phyloP scores from a whole-genome alignment of 257 asterid genomes.

The Salvia hispanica region DNA sequence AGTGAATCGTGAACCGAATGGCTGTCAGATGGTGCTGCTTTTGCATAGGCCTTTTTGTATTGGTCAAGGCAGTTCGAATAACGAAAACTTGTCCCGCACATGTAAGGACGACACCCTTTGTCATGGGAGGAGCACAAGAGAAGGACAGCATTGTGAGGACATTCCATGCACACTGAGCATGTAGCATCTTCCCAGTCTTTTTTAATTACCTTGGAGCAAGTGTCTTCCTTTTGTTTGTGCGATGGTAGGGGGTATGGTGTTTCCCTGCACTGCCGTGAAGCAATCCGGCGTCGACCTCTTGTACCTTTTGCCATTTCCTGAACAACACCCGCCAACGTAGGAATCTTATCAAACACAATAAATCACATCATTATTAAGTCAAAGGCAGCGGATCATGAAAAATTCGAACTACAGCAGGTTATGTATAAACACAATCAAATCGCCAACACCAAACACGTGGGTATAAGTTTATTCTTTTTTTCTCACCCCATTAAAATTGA shows the following conservation, averaged over 20 bases:
- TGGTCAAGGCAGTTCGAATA: conserved; percentile 95
- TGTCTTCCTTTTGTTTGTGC: conserved; percentile 30
- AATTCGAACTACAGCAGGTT: conserved; percentile 18
- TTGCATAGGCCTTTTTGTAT: conserved; percentile 84
- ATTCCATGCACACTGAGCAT: conserved; percentile 97
- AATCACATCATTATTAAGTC: conserved; percentile 1
- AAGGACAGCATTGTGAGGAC: conserved; percentile 96
- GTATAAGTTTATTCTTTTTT: too few relatives aligned
- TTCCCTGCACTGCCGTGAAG: conserved; percentile 72
- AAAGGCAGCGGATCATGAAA: conserved; percentile 14
- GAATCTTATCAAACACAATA: conserved; percentile 2
- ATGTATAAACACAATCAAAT: conserved; percentile 9
- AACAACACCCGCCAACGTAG: conserved; percentile 26
- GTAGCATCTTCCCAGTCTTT: conserved; percentile 95
- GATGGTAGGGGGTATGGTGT: conserved; percentile 76
- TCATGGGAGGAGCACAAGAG: conserved; percentile 94
- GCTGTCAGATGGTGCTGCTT: conserved; percentile 41
- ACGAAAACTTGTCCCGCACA: conserved; percentile 97
- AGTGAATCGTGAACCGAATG: conserved; percentile 36
- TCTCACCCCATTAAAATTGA: too few relatives aligned
- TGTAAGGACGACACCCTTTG: conserved; percentile 97
- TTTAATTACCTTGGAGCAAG: conserved; percentile 53
- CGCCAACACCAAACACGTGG: conserved; percentile 10
- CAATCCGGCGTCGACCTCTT: conserved; percentile 78
- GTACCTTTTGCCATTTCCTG: conserved; percentile 85